Percentiles rank a stretch among this genome's conserved stretches.
Evolutionary conservation across 257 asterid species (phyloP).

Genomic region (Mentha longifolia): DNA sequence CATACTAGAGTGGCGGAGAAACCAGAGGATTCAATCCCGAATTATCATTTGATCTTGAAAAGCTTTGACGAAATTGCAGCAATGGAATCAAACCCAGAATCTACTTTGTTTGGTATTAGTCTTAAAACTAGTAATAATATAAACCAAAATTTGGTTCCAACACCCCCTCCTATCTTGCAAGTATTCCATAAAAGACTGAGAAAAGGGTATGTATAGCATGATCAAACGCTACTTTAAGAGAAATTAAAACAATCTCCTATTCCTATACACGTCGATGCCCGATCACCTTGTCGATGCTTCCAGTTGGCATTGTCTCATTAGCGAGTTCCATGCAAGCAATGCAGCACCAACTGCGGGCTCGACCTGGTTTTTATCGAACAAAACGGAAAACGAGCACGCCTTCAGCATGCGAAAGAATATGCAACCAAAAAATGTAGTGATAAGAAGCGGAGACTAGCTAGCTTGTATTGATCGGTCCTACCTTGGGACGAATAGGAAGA

Average conservation of each 20-base stretch:
- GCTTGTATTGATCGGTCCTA: background rate
- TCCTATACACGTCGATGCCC: background rate
- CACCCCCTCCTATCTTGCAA: too few relatives aligned
- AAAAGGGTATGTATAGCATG: background rate
- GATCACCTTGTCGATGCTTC: conserved; percentile 41
- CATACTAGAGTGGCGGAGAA: too few relatives aligned
- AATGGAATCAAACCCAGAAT: too few relatives aligned
- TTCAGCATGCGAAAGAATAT: background rate
- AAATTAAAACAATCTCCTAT: too few relatives aligned
- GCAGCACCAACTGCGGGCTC: conserved; percentile 93
- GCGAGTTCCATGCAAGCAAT: conserved; percentile 77
- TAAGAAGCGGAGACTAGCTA: background rate
- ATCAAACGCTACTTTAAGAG: too few relatives aligned
- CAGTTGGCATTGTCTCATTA: conserved; percentile 51
- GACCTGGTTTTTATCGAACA: conserved; percentile 47
- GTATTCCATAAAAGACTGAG: background rate
- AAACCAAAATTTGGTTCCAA: conserved; percentile 16
- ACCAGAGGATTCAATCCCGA: too few relatives aligned
- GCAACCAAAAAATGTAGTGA: background rate
- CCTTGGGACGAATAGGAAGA: conserved; percentile 75
- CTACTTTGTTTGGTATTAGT: too few relatives aligned
- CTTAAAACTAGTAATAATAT: too few relatives aligned
- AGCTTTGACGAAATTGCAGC: too few relatives aligned
- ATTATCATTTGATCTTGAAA: too few relatives aligned
- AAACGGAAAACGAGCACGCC: background rate